Conservation (phyloP, 306 rosid species). For the Mucuna pruriens region DNA sequence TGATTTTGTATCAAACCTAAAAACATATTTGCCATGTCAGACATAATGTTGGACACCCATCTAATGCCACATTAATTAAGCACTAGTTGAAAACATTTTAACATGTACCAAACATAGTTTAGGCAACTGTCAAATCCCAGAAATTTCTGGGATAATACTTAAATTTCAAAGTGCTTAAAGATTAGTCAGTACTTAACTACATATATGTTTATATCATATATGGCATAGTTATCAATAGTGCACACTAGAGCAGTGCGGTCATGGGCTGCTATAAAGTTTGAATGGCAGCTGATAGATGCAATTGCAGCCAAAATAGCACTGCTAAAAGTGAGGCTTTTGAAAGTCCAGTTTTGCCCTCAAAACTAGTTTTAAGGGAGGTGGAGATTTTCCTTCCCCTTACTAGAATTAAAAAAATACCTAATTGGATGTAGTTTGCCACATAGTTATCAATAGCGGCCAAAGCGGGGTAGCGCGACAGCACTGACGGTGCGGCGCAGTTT, state of each 20-base stretch:
- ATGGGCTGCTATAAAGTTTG: background rate
- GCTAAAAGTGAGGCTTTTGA: no score
- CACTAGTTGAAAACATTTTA: conserved; percentile 2
- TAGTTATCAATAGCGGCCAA: no score
- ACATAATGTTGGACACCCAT: background rate
- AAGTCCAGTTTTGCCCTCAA: no score
- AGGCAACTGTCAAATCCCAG: background rate
- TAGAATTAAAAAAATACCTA: no score
- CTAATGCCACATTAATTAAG: background rate
- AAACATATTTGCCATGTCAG: background rate
- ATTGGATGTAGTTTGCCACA: no score
- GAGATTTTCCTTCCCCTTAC: no score
- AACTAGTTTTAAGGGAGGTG: no score
- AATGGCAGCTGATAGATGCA: no score
- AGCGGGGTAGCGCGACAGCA: no score
- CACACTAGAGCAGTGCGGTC: no score
- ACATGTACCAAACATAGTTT: background rate
- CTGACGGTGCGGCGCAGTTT: no score
- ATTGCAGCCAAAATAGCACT: no score
- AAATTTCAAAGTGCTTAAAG: background rate
- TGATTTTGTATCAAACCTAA: background rate
- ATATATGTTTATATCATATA: background rate
- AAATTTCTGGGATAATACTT: background rate
- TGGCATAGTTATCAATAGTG: background rate
- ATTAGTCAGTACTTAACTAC: background rate